Conservation (phyloP, 768 basidiomycete species). For the Mycena epipterygia region DNA sequence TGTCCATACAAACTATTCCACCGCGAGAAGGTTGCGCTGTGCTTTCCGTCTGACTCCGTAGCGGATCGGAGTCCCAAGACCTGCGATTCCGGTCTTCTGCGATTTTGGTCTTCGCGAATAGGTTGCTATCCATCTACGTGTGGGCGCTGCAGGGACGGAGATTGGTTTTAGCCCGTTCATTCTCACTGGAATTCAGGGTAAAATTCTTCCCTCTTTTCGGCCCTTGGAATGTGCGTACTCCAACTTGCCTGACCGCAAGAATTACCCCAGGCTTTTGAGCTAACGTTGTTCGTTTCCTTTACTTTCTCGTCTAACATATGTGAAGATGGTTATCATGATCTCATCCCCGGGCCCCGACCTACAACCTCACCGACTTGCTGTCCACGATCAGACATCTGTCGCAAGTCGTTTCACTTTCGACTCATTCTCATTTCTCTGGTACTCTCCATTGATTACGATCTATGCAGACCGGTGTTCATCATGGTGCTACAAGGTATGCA, state of each 20-base stretch:
- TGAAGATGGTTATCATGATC: conserved; percentile 50
- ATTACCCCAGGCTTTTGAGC: conserved; percentile 11
- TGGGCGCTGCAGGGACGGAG: no score
- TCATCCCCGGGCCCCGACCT: conserved; percentile 57
- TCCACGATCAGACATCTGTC: conserved; percentile 51
- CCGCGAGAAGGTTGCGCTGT: no score
- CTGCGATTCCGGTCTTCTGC: background rate
- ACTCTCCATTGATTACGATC: background rate
- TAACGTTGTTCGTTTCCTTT: background rate
- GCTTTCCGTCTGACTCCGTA: background rate
- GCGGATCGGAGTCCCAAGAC: background rate
- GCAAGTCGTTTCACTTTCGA: conserved; percentile 41
- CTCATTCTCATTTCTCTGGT: no score
- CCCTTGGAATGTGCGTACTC: no score
- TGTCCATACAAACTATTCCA: no score
- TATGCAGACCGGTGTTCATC: conserved; percentile 49
- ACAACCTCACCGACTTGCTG: conserved; percentile 51
- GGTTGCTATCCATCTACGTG: no score
- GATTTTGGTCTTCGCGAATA: no score
- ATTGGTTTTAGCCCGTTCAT: no score
- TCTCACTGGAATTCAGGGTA: no score
- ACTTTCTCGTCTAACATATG: background rate
- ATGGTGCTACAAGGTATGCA: conserved; percentile 49
- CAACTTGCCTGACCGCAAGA: no score
- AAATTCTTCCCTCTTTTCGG: no score